Base-by-base conservation (phyloP, 768 basidiomycete genomes). In the Panaeolus cyanescens region DNA sequence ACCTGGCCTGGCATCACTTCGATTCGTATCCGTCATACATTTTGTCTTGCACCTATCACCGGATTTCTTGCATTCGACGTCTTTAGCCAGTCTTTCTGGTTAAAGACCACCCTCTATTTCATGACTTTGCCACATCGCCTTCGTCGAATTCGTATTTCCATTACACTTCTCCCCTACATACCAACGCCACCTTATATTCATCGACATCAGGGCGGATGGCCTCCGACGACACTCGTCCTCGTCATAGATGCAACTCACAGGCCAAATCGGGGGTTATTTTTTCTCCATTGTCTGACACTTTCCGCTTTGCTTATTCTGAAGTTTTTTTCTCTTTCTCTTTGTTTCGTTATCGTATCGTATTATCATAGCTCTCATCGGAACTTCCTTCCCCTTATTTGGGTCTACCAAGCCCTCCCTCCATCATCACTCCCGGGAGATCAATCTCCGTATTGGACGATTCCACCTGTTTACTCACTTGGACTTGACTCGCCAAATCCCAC, bases 331-430 rank as follows among this genome's bases (percentile, higher is more conserved):
- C 53, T 37, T 55, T 53, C 19, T 13, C 50, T 28, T 59, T 59
- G 62, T 56, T 63, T 55, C 36, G 62, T 59, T 63, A 59, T 37
- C 55, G 58, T 63, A 50, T 63, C 60, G 45, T 50, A 50, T 50
- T 50, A 50, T 50, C 45, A 50, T 50, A 50, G 45, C 45, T 50
- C 25, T 50, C 45, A 50, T 50, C 45, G 45, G 45, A 50, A 50
- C 45, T 28, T 28, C 30, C 45, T 28, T 50, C 45, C 45, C 45
- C 25, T 15, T 50, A 50, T 28, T 50, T 8, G 45, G 45, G 22
- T 50, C n/a, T 30, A 28, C 45, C 25, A 50, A 50, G 25, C 45
- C 19, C 45, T 50, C 15, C 25, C 19, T 28, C 6, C 25, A 20
- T 42, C 25, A 50, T 30, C 22, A 50, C 45, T 28, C 45, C 10